Evolutionary conservation across 441 rosid species (phyloP), one percentile per base, ranked within the genome.

Genomic region (Raphanus hybrid): DNA sequence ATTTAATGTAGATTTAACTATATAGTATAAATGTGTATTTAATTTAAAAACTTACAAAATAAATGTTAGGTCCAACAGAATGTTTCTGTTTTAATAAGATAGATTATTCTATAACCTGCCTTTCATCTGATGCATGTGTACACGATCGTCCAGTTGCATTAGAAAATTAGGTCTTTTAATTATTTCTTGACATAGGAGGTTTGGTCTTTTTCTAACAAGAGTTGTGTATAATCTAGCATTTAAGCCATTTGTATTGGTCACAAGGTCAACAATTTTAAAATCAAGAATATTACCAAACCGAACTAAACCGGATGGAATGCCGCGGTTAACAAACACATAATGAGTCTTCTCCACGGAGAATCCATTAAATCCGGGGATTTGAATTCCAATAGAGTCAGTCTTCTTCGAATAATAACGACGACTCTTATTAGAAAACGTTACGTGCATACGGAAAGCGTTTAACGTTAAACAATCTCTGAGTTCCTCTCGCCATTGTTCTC

Each of bases 401-500:
- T 54, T 9, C 10, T 23, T 23, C 26, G 43, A 77, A 34, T 71
- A 20, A 20, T 20, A 20, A 20, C 23, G 23, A 26, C 57, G 34
- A 70, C 60, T 37, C 37, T 52, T 26, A 29, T 66, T 12, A 50
- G 6, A 37, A 3, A 6, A 12, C 26, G 26, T 23, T 23, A 45
- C 54, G 54, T 45, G 2, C n/a, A 69, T 18, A 70, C 14, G 27
- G n/a, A 34, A 71, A 43, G 15, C 61, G 5, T 64, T 70, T 39
- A 1, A 7, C 58, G 1, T 52, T 69, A 11, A 37, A n/a, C 65
- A 35, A 55, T 55, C 64, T 59, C 64, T 59, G 3, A 7, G 1
- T 43, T 10, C 26, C 26, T 58, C 37, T 76, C 65, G 75, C 75
- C 67, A 10, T 64, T 58, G 48, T 18, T 20, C 10, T 4, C 62